Evolutionary conservation across 805 yeast species (phyloP), one percentile per base, ranked within the genome.

Genomic region (Starmerella cellae): DNA sequence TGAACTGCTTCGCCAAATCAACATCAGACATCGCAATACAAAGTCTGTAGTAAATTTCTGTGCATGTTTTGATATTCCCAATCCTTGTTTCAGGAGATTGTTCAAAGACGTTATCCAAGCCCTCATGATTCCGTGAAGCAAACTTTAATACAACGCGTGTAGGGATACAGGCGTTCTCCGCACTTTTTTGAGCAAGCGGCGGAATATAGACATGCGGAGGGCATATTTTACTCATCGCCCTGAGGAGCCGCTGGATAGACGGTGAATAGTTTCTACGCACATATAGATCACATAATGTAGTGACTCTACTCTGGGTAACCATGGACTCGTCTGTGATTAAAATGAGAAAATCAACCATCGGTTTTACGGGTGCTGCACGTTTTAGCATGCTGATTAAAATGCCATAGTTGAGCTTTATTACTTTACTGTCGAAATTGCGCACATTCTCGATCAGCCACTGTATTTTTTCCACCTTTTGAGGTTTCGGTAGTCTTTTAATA

Each of bases 271-370:
- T 14, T 26, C 30, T 35, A 13, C 11, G 22, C 4, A 21, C 3
- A 24, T 29, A 46, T 17, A 47, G 20, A 10, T 30, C 39, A 22
- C 38, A 18, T 13, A 49, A 30, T n/a, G 41, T 13, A 27, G 41
- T 38, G 14, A 48, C 50, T 10, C 52, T 38, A 23, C 46, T 34
- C 28, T 48, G 52, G 10, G 52, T 48, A 2, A 48, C 29, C 1
- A 39, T 37, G 8, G 10, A 2, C 10, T 21, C 33, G 26, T 40
- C 44, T 5, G 52, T 48, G 21, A 47, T 35, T 16, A 3, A 13
- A 2, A 41, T 20, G 16, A 48, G 39, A 6, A 47, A 29, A 9
- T 38, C 31, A 6, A 35, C 47, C 43, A 46, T 22, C 2, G 44
- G 45, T 24, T 44, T 40, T 16, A 39, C 30, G 4, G 52, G 52